Conservation (phyloP, 257 asterid species). For the Fraxinus anomala region DNA sequence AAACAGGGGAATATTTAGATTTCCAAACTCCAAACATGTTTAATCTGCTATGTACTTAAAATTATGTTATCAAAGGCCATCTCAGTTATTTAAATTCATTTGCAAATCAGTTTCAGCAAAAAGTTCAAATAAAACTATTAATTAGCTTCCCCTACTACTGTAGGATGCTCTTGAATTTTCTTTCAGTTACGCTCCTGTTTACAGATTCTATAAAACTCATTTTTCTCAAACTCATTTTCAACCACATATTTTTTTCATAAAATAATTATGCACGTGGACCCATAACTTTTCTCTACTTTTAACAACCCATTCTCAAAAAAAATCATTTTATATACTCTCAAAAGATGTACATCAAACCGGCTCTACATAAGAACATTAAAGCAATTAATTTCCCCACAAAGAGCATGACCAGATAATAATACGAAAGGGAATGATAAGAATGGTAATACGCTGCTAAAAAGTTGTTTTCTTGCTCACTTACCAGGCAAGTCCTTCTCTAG, state of each 20-base stretch:
- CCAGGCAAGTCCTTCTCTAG: constrained; percentile 62
- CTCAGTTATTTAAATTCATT: not conserved
- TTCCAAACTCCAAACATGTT: not conserved
- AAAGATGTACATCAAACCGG: too few relatives aligned
- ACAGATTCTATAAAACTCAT: too few relatives aligned
- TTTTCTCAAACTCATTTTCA: too few relatives aligned
- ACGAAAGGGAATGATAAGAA: not conserved
- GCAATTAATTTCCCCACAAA: not conserved
- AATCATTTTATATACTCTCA: too few relatives aligned
- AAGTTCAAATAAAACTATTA: not conserved
- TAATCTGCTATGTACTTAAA: not conserved
- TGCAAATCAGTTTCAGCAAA: not conserved
- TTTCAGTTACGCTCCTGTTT: not conserved
- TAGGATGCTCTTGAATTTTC: not conserved
- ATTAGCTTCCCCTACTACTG: not conserved
- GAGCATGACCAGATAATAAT: not conserved
- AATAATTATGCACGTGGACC: too few relatives aligned
- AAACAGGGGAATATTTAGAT: not conserved
- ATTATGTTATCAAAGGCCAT: not conserved
- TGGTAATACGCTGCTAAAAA: not conserved
- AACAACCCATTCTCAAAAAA: too few relatives aligned
- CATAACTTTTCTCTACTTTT: too few relatives aligned
- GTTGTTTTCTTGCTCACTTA: constrained; percentile 20
- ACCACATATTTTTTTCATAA: too few relatives aligned
- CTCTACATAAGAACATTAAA: too few relatives aligned